phyloP scores from a whole-genome alignment of 1,284 basidiomycete genomes.

The Neonothopanus nambi region DNA sequence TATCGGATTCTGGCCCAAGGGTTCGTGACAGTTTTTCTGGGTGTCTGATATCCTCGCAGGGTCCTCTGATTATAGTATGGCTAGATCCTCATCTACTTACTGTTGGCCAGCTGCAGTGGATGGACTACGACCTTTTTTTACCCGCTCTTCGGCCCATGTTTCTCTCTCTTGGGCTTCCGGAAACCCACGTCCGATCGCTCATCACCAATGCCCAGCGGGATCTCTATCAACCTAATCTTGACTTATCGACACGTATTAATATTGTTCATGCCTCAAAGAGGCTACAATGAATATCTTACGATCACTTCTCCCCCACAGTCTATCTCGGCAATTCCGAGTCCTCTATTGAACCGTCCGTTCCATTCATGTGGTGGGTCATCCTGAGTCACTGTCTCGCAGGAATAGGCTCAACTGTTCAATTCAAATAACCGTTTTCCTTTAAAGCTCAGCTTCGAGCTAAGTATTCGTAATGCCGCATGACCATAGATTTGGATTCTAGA shows the following conservation, averaged over 20 bases:
- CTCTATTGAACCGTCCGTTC: too few species aligned
- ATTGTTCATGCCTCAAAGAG: slow-evolving; percentile 57
- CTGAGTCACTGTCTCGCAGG: too few species aligned
- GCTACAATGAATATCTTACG: not conserved
- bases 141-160: slow-evolving; percentile 61
- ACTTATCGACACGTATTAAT: slow-evolving; percentile 52
- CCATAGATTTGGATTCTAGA: too few species aligned
- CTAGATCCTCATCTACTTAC: slow-evolving; percentile 47
- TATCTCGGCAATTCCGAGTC: too few species aligned
- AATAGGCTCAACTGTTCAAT: too few species aligned
- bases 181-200: slow-evolving; percentile 51
- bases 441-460: too few species aligned
- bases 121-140: slow-evolving; percentile 65
- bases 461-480: too few species aligned
- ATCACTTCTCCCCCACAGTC: too few species aligned
- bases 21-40: slow-evolving; percentile 34
- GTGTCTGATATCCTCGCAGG: not conserved
- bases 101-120: slow-evolving; percentile 68
- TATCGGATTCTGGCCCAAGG: slow-evolving; percentile 61
- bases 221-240: slow-evolving; percentile 59
- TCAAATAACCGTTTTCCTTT: too few species aligned
- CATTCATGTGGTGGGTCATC: too few species aligned
- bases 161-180: slow-evolving; percentile 49
- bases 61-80: not conserved
- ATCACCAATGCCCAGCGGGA: slow-evolving; percentile 63